These are phyloP conservation scores for Tripterygium wilfordii DNA, from an alignment of 177 flowering plant species.

Conservation along the genomic window DNA sequence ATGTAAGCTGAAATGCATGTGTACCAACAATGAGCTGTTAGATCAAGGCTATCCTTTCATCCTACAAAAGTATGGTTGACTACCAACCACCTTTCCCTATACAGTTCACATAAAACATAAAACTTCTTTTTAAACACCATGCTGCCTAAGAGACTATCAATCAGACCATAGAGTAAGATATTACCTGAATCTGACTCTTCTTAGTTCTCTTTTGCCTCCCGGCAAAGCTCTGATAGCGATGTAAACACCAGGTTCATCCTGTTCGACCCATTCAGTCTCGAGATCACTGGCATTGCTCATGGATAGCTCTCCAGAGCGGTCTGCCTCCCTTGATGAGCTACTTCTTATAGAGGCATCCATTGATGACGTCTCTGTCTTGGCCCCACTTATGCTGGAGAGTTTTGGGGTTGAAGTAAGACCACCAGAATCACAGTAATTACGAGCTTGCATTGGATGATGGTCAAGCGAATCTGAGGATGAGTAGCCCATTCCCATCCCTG, in stretches of 20 bases:
- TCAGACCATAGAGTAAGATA: neutral
- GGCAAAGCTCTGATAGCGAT: slow-evolving; percentile 76
- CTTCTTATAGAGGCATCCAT: slow-evolving; percentile 71
- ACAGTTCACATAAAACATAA: neutral
- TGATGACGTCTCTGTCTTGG: slow-evolving; percentile 57
- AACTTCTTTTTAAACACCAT: too few relatives aligned
- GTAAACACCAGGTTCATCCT: slow-evolving; percentile 94
- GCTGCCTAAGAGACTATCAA: neutral
- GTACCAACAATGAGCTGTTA: too few relatives aligned
- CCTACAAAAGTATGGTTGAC: neutral
- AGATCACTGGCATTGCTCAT: slow-evolving; percentile 82
- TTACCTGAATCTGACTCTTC: slow-evolving; percentile 85
- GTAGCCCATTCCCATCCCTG: slow-evolving; percentile 27
- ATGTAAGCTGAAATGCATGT: too few relatives aligned
- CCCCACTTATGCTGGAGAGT: slow-evolving; percentile 50
- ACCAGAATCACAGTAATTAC: slow-evolving; percentile 24
- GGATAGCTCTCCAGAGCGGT: slow-evolving; percentile 80
- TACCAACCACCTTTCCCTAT: too few relatives aligned
- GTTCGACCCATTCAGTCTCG: slow-evolving; percentile 91
- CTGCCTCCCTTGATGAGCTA: slow-evolving; percentile 80
- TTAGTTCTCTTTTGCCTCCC: slow-evolving; percentile 78
- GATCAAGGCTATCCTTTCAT: neutral
- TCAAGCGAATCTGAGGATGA: slow-evolving; percentile 62
- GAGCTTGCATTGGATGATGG: slow-evolving; percentile 36
- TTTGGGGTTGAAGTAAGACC: slow-evolving; percentile 53